Base-by-base conservation (phyloP, 768 basidiomycete genomes). In the Auricularia cornea region DNA sequence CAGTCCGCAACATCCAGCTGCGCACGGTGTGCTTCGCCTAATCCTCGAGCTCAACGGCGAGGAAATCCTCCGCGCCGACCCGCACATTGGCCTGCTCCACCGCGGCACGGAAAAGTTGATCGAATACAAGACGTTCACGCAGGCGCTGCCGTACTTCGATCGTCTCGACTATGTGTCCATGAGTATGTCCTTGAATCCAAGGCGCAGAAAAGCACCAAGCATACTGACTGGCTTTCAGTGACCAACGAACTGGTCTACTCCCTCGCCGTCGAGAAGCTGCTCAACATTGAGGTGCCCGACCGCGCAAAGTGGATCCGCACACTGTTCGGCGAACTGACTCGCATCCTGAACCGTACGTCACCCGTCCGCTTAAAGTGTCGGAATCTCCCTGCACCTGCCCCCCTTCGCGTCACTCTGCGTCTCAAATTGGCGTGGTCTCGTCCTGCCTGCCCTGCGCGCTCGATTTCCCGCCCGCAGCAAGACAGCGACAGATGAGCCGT, bases 151-250 rank as follows among this genome's bases (percentile, higher is more conserved):
- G 1, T 98, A 99, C 78, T 99, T 99, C 72, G 97, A 99, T 74
- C 93, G 97, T 69, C 82, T 98, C 64, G 97, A 99, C 80, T 99
- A 99, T 70, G 96, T 98, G 61, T 98, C 96, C 59, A 98, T 98
- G 97, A 99, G 94, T 95, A 70, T 54, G 92, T 78, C 41, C n/a
- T 40, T 12, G 28, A 16, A 23, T 32, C 29, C 44, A n/a, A 12
- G 6, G n/a, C n/a, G n/a, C n/a, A n/a, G n/a, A n/a, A n/a, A n/a
- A n/a, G n/a, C n/a, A n/a, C n/a, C 28, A 48, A n/a, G 29, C 29
- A 60, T 29, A 48, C 48, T 38, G 54, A 31, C 44, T 60, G n/a
- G 8, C 40, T 28, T 41, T 4, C 69, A 97, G 94, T 99, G 97
- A 98, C 97, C 33, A 99, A 98, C 74, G 97, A 99, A 73, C 84